These are phyloP conservation scores for Kwoniella bestiolae DNA, from an alignment of 768 basidiomycete species.

Conservation along the genomic window DNA sequence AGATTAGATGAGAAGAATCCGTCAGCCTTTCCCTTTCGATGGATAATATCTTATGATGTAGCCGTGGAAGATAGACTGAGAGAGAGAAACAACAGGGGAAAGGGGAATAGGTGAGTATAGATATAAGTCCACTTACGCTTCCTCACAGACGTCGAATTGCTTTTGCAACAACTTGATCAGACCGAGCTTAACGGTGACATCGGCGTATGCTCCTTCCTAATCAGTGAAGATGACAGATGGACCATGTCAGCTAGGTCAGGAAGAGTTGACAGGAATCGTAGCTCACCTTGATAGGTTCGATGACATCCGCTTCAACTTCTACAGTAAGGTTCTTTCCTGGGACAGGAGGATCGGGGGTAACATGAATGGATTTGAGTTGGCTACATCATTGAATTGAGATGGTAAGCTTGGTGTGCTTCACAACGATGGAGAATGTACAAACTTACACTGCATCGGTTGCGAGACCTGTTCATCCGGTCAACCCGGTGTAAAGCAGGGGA, in stretches of 20 bases:
- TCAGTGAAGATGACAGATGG: too few relatives aligned
- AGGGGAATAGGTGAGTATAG: background rate
- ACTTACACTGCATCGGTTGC: conserved; percentile 50
- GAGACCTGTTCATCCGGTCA: conserved; percentile 28
- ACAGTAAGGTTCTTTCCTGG: conserved; percentile 90
- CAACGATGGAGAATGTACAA: conserved; percentile 61
- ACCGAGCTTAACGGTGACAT: conserved; percentile 92
- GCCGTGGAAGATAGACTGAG: too few relatives aligned
- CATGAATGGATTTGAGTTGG: conserved; percentile 70
- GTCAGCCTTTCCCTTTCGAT: too few relatives aligned
- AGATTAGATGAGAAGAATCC: background rate
- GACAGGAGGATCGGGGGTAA: conserved; percentile 85
- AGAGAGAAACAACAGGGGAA: too few relatives aligned
- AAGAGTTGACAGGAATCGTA: background rate
- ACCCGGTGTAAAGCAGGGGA: background rate
- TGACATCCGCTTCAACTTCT: conserved; percentile 68
- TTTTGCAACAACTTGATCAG: conserved; percentile 84
- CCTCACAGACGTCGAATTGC: conserved; percentile 84
- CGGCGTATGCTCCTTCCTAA: conserved; percentile 89
- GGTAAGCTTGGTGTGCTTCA: background rate
- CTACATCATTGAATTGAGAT: conserved; percentile 24
- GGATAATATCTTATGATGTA: too few relatives aligned
- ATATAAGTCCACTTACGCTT: conserved; percentile 79
- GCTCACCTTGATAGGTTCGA: conserved; percentile 69
- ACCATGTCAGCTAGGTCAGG: too few relatives aligned